phyloP scores from a whole-genome alignment of 805 yeast genomes.

The Wickerhamiella brachini region DNA sequence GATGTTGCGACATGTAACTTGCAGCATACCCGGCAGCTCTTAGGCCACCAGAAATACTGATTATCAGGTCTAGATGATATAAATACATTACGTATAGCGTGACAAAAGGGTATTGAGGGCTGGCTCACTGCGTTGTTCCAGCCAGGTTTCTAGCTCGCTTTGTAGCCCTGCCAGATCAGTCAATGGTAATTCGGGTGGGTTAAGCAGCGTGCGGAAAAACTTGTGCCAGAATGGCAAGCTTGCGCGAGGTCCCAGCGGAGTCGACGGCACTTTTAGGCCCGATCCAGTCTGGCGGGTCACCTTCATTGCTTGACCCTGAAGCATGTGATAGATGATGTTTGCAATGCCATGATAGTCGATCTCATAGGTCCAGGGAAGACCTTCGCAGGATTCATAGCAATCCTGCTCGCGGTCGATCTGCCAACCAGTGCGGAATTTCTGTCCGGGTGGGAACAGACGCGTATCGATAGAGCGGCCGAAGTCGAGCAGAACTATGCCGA shows the following conservation, averaged over 20 bases:
- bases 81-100: not conserved
- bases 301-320: slow-evolving; percentile 17
- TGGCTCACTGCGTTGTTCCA: slow-evolving; percentile 16
- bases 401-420: slow-evolving; percentile 46
- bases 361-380: slow-evolving; percentile 59
- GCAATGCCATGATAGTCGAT: slow-evolving; percentile 80
- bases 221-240: slow-evolving; percentile 41
- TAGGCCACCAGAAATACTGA: too few relatives aligned
- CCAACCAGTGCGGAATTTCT: slow-evolving; percentile 47
- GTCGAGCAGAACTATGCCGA: slow-evolving; percentile 57
- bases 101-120: not conserved
- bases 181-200: slow-evolving; percentile 38
- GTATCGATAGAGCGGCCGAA: slow-evolving; percentile 73
- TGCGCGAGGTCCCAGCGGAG: not conserved
- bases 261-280: not conserved
- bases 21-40: too few relatives aligned
- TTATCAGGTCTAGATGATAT: too few relatives aligned
- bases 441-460: slow-evolving; percentile 36
- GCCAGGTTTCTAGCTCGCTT: slow-evolving; percentile 30
- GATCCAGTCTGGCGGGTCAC: not conserved
- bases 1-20: too few relatives aligned
- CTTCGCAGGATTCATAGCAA: slow-evolving; percentile 52
- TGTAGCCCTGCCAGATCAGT: slow-evolving; percentile 27
- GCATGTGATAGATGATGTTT: slow-evolving; percentile 51
- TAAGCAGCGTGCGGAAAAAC: slow-evolving; percentile 48